Conservation (phyloP, 2,329 filamentous ascomycete genomes). For the Neofusicoccum laricinum region DNA sequence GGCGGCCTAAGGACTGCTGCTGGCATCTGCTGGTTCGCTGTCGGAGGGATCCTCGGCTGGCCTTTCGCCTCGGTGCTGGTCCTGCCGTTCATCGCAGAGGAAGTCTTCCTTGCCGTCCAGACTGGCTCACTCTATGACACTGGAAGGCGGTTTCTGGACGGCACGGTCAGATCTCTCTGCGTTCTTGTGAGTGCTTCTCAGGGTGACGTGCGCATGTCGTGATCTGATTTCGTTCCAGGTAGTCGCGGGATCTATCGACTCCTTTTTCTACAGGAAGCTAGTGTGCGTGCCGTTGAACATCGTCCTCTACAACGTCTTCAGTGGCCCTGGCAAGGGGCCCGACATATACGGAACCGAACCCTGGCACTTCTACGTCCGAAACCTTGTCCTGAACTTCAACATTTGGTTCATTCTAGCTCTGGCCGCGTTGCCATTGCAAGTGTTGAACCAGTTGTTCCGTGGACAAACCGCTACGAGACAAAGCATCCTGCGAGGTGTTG, state of each 20-base stretch:
- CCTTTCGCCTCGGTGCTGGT: constrained; percentile 85
- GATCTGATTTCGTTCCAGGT: constrained; percentile 45
- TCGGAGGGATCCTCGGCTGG: constrained; percentile 86
- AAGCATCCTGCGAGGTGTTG: constrained; percentile 69
- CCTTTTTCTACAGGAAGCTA: constrained; percentile 79
- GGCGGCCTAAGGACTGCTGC: constrained; percentile 74
- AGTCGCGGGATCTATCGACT: constrained; percentile 69
- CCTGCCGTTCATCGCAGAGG: constrained; percentile 77
- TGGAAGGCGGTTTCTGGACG: constrained; percentile 62
- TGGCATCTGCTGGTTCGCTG: constrained; percentile 87
- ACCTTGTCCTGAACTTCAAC: constrained; percentile 91
- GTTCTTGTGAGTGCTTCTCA: constrained; percentile 59
- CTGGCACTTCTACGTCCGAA: constrained; percentile 95
- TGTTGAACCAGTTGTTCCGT: constrained; percentile 67
- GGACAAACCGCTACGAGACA: constrained; percentile 62
- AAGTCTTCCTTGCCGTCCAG: constrained; percentile 56
- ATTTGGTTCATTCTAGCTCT: constrained; percentile 85
- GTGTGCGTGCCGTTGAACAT: constrained; percentile 87
- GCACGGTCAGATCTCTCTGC: constrained; percentile 62
- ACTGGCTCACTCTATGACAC: constrained; percentile 60
- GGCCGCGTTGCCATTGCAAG: constrained; percentile 68
- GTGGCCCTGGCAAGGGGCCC: constrained; percentile 71
- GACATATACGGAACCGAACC: constrained; percentile 94
- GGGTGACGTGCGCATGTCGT: constrained; percentile 15
- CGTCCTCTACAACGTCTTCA: constrained; percentile 92